Percentiles rank a stretch among this genome's conserved stretches.
phyloP scores from a whole-genome alignment of 2,329 filamentous ascomycete genomes.

The Cryphonectria parasitica region DNA sequence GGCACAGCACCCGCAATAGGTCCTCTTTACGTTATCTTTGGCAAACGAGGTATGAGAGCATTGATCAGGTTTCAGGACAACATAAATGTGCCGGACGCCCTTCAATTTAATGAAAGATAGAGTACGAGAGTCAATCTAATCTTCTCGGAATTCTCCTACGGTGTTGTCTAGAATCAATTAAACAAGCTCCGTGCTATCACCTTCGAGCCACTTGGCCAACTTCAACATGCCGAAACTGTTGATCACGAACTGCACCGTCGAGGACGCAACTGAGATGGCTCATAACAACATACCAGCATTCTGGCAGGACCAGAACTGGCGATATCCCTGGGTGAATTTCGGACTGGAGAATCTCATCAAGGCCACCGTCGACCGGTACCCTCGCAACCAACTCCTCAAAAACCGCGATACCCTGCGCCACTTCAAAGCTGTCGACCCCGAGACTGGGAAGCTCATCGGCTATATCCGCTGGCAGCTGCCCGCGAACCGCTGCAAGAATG shows the following conservation, averaged over 20 bases:
- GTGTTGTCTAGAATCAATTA: neutral
- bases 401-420: conserved; percentile 30
- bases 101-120: neutral
- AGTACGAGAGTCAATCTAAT: neutral
- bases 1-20: neutral
- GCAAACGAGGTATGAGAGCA: neutral
- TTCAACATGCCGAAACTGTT: conserved; percentile 19
- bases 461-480: conserved; percentile 34
- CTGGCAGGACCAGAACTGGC: conserved; percentile 32
- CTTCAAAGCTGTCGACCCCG: conserved; percentile 32
- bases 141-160: neutral
- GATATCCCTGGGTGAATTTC: conserved; percentile 26
- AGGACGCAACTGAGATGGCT: conserved; percentile 29
- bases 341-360: conserved; percentile 20
- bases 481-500: neutral
- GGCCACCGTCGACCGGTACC: conserved; percentile 12
- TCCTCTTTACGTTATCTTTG: neutral
- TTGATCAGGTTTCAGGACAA: neutral
- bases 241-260: conserved; percentile 29
- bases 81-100: neutral
- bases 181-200: too few relatives aligned
- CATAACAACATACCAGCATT: conserved; percentile 33
- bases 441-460: conserved; percentile 31
- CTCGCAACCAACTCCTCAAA: conserved; percentile 30
- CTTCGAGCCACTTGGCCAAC: neutral